phyloP scores from a whole-genome alignment of 1,284 basidiomycete genomes.

The Porogramme epimiltina region DNA sequence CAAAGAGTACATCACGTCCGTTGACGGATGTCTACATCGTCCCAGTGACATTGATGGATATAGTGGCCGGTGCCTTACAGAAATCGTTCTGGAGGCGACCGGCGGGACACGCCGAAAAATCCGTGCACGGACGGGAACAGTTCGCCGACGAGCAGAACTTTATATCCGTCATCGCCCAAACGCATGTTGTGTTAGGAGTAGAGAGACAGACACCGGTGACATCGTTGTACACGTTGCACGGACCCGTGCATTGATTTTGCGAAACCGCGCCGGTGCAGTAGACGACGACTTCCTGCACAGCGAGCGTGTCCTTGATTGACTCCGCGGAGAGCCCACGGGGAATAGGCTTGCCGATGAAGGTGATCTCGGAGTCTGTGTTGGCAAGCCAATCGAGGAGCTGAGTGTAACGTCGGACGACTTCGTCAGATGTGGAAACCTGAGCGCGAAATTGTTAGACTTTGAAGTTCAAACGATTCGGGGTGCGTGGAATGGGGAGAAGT shows the following conservation, averaged over 20 bases:
- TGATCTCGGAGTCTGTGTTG: slow-evolving; percentile 7
- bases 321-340: no score
- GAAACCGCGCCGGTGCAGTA: background rate
- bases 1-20: no score
- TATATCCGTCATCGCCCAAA: slow-evolving; percentile 1
- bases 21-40: no score
- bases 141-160: slow-evolving; percentile 7
- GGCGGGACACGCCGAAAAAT: background rate
- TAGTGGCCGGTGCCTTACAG: slow-evolving; percentile 5
- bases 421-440: background rate
- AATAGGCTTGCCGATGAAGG: slow-evolving; percentile 2
- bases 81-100: slow-evolving; percentile 3
- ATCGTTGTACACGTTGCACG: slow-evolving; percentile 4
- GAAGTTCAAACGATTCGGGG: no score
- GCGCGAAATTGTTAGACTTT: no score
- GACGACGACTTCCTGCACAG: background rate
- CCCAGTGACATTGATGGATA: slow-evolving; percentile 1
- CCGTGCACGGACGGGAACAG: background rate
- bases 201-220: background rate
- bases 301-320: no score
- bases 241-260: background rate
- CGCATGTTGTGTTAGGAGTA: background rate
- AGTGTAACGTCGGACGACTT: no score
- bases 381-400: slow-evolving; percentile 2
- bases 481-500: no score